These are phyloP conservation scores for Pleurotus sapidus DNA, from an alignment of 768 basidiomycete species.

Conservation along the genomic window DNA sequence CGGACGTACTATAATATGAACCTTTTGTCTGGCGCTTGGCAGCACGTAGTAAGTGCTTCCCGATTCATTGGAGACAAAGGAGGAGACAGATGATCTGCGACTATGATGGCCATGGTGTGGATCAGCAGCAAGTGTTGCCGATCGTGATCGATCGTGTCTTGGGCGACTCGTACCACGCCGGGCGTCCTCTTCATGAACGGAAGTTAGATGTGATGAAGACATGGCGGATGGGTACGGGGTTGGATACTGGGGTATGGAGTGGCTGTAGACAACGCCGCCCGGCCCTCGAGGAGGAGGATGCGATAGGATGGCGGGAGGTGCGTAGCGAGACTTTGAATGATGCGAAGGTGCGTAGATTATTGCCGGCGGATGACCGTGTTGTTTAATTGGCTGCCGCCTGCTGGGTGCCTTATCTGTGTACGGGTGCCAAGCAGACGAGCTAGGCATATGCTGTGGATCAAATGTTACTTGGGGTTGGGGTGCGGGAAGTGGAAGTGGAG, in stretches of 20 bases:
- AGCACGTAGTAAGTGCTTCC: slow-evolving; percentile 76
- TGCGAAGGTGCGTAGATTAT: slow-evolving; percentile 61
- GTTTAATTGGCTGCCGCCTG: slow-evolving; percentile 19
- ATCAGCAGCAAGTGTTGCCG: slow-evolving; percentile 14
- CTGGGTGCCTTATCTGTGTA: slow-evolving; percentile 12
- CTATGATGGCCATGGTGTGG: slow-evolving; percentile 14
- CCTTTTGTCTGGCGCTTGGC: slow-evolving; percentile 69
- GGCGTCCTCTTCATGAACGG: slow-evolving; percentile 36
- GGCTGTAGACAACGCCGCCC: slow-evolving; percentile 66
- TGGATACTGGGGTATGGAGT: slow-evolving; percentile 55
- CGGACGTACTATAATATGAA: slow-evolving; percentile 67
- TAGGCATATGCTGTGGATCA: slow-evolving; percentile 28
- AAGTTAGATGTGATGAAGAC: slow-evolving; percentile 30
- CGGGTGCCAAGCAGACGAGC: slow-evolving; percentile 31
- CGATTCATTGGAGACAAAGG: slow-evolving; percentile 49
- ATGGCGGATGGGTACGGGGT: slow-evolving; percentile 38
- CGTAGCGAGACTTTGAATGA: slow-evolving; percentile 48
- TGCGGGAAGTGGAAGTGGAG: slow-evolving; percentile 22
- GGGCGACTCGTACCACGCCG: slow-evolving; percentile 19
- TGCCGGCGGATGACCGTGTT: slow-evolving; percentile 46
- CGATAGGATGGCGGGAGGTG: slow-evolving; percentile 58
- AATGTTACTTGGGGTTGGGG: slow-evolving; percentile 37
- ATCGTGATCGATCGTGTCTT: slow-evolving; percentile 24
- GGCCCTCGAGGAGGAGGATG: slow-evolving; percentile 51
- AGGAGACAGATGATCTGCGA: slow-evolving; percentile 33